Conservation (phyloP, 441 rosid genomes). For the Populus hybrid region DNA sequence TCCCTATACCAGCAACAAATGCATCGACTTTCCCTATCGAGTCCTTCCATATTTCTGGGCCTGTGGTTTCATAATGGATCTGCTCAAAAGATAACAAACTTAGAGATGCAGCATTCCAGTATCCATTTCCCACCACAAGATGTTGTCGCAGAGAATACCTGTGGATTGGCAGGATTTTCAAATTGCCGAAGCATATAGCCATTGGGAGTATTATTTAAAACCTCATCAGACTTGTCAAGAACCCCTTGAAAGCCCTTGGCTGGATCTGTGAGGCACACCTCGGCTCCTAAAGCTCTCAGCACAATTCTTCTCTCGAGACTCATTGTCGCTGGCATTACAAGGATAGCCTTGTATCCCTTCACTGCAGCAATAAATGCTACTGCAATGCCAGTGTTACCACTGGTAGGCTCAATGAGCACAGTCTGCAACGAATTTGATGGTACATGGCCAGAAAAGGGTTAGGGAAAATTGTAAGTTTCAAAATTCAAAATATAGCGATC, state of each 20-base stretch:
- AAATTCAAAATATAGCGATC: not conserved
- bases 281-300: conserved; percentile 59
- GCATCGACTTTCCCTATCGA: conserved; percentile 62
- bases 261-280: conserved; percentile 56
- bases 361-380: conserved; percentile 40
- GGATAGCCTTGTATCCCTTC: conserved; percentile 53
- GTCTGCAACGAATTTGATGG: conserved; percentile 34
- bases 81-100: conserved; percentile 16
- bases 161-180: conserved; percentile 64
- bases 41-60: conserved; percentile 64
- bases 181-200: conserved; percentile 50
- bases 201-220: conserved; percentile 44
- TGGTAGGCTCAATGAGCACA: conserved; percentile 54
- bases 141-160: conserved; percentile 27
- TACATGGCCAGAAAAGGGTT: conserved; percentile 9
- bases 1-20: conserved; percentile 66
- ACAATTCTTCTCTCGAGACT: conserved; percentile 66
- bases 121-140: too few species aligned
- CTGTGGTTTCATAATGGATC: conserved; percentile 64
- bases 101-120: not conserved
- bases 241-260: conserved; percentile 55
- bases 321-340: conserved; percentile 58
- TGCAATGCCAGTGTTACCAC: conserved; percentile 51
- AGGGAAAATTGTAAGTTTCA: not conserved
- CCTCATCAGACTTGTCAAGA: conserved; percentile 54